Percentiles rank a stretch among this genome's conserved stretches.
These are phyloP conservation scores for Fagus crenata DNA, from an alignment of 306 rosid genomes.

Conservation along the genomic window DNA sequence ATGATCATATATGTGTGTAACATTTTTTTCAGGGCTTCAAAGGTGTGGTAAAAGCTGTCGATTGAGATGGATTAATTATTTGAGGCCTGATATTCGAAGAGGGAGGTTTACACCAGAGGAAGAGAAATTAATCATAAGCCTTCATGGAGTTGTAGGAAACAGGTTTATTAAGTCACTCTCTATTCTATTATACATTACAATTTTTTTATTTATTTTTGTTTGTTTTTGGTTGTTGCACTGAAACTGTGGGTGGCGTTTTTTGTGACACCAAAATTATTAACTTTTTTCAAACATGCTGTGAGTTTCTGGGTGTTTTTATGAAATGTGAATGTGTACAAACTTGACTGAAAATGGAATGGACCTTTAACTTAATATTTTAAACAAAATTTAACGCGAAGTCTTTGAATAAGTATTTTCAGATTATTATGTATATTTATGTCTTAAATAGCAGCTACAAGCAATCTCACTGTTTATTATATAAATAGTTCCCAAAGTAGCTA, in stretches of 20 bases:
- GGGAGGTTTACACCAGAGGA: slow-evolving; percentile 95
- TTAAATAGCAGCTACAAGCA: neutral
- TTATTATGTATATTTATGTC: neutral
- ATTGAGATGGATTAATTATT: slow-evolving; percentile 94
- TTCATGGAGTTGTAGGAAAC: slow-evolving; percentile 96
- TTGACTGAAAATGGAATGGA: slow-evolving; percentile 22
- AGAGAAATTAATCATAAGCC: slow-evolving; percentile 90
- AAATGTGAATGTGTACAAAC: slow-evolving; percentile 6
- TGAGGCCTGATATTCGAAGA: slow-evolving; percentile 97
- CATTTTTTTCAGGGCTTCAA: slow-evolving; percentile 68
- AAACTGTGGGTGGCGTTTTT: neutral
- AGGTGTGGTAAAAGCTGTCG: slow-evolving; percentile 98
- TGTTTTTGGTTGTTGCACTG: neutral
- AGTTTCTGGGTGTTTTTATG: neutral
- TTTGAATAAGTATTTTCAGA: neutral
- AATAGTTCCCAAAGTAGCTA: slow-evolving; percentile 8
- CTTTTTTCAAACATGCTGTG: neutral
- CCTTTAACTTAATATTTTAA: slow-evolving; percentile 18
- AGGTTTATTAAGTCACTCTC: slow-evolving; percentile 46
- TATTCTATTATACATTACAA: neutral
- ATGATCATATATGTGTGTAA: neutral
- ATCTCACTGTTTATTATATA: neutral
- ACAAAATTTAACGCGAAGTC: slow-evolving; percentile 28
- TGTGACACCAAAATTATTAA: neutral
- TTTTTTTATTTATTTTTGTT: neutral